A percentile compares a stretch with the other conserved stretches of the same genome.
These are phyloP conservation scores for Nissolia schottii DNA, from an alignment of 306 rosid species.

Conservation along the genomic window DNA sequence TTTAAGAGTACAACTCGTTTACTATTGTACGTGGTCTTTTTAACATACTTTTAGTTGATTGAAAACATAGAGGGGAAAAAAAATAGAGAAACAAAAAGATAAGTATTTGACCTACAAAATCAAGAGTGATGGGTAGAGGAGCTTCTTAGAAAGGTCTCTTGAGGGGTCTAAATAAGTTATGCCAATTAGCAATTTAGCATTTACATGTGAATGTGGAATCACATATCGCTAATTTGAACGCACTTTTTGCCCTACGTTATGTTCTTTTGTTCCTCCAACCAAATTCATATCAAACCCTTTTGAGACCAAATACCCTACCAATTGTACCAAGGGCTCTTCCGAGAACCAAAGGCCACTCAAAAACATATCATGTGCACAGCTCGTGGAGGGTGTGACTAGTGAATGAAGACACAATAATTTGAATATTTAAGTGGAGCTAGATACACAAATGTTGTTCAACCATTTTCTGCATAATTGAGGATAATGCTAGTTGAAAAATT, in stretches of 20 bases:
- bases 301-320: background rate
- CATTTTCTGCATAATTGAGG: background rate
- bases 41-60: background rate
- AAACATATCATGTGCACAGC: slow-evolving; percentile 8
- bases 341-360: slow-evolving; percentile 1
- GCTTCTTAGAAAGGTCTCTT: background rate
- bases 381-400: background rate
- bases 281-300: background rate
- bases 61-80: background rate
- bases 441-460: background rate
- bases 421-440: background rate
- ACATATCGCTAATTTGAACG: background rate
- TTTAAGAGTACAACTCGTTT: too few relatives aligned
- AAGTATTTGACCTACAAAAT: background rate
- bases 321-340: background rate
- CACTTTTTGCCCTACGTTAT: background rate
- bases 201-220: background rate
- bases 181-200: background rate
- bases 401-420: background rate
- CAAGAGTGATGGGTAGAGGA: background rate
- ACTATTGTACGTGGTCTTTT: too few relatives aligned
- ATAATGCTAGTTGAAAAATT: background rate
- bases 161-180: background rate
- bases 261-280: background rate
- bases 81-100: background rate